Conservation (phyloP, 1,139 yeast species). For the Wickerhamiella pararugosa region DNA sequence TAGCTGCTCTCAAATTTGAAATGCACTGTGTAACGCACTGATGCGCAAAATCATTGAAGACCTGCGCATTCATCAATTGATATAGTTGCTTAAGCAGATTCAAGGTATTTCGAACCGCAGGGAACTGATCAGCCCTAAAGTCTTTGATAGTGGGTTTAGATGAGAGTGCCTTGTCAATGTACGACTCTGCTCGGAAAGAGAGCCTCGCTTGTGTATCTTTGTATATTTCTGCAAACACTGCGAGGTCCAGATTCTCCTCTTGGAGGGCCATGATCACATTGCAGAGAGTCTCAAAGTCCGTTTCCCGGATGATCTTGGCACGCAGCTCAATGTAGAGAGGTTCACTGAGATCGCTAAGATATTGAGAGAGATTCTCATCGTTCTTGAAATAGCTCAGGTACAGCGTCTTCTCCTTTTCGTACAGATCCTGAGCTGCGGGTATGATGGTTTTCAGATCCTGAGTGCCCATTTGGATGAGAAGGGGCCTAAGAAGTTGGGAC, state of each 20-base stretch:
- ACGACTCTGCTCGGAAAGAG: constrained; percentile 61
- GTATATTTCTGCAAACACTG: constrained; percentile 51
- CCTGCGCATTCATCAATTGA: constrained; percentile 54
- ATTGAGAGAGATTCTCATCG: constrained; percentile 29
- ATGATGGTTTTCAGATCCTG: constrained; percentile 7
- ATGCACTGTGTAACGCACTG: constrained; percentile 71
- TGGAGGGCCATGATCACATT: constrained; percentile 60
- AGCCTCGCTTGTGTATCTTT: constrained; percentile 68
- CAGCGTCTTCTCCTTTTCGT: constrained; percentile 37
- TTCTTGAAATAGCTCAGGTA: constrained; percentile 8
- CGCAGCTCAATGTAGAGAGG: constrained; percentile 64
- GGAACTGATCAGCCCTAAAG: constrained; percentile 33
- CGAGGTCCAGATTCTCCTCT: constrained; percentile 10
- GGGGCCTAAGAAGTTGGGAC: constrained; percentile 16
- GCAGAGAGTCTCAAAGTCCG: constrained; percentile 46
- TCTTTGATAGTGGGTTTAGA: constrained; percentile 11
- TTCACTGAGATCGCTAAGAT: constrained; percentile 51
- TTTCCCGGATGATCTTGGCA: constrained; percentile 50
- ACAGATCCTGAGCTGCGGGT: constrained; percentile 27
- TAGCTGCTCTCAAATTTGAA: constrained; percentile 40
- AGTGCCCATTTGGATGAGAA: constrained; percentile 14
- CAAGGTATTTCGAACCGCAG: constrained; percentile 61
- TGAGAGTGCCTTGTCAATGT: constrained; percentile 9
- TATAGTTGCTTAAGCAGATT: constrained; percentile 63
- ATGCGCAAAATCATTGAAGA: constrained; percentile 84